Evolutionary conservation across 257 asterid species (phyloP), one percentile per base, ranked within the genome.

Genomic region (Nicotiana undulata): DNA sequence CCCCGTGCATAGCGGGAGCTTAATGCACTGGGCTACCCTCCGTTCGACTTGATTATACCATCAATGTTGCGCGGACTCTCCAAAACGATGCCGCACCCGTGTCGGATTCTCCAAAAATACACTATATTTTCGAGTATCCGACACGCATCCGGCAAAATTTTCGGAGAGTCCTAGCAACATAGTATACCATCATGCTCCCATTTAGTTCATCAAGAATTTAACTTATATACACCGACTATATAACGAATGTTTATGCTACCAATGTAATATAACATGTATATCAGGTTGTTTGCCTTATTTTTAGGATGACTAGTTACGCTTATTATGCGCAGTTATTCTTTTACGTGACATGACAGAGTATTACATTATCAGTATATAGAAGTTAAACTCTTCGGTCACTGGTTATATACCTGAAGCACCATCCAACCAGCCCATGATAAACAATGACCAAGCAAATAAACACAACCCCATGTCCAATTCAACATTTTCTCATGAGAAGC

Each of bases 341-440:
- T 60, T 24, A 24, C 7, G 8, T 60, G 66, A 61, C 2, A 0
- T 24, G 67, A 60, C 2, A 22, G 2, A 9, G 1, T 60, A 2
- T 60, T 22, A 60, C 0, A 0, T 2, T 61, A 18, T 13, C 20
- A 13, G 0, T 63, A 0, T 0, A 28, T 0, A 28, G 0, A 28
- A 63, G 40, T 26, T 63, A 12, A 28, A 67, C 76, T 2, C 52
- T 66, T 2, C 3, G 2, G 6, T 31, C 12, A 2, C 63, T 1
- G 16, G 52, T 17, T 16, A 34, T 18, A 56, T 74, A 90, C 97
- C 94, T 93, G 97, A 85, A 92, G 90, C 68, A 92, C 97, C 97
- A 94, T 92, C 97, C 95, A 92, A 51, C 91, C 97, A 81, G 98
- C 97, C 98, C 97, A 94, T 32, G 97, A 92, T 83, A 94, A 88